A percentile compares a stretch with the other conserved stretches of the same genome.
phyloP scores from a whole-genome alignment of 768 basidiomycete genomes.

The Sutorius australiensis region DNA sequence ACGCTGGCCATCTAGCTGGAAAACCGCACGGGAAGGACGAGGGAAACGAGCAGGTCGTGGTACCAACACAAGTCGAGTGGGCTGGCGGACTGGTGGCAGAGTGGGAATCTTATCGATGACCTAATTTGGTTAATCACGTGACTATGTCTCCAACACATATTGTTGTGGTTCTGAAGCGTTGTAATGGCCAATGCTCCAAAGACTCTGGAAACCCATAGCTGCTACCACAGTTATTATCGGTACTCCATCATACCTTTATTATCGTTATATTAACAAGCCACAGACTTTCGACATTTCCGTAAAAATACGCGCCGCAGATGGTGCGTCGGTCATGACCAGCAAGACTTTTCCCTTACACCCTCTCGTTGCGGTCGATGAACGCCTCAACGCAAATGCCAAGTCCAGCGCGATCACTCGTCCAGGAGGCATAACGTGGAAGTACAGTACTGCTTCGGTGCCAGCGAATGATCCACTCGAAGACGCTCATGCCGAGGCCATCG shows the following conservation, averaged over 20 bases:
- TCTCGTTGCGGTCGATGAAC: constrained; percentile 50
- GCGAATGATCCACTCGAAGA: constrained; percentile 95
- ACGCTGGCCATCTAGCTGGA: constrained; percentile 15
- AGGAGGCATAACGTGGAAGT: constrained; percentile 63
- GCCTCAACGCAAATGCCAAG: constrained; percentile 53
- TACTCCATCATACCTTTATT: constrained; percentile 57
- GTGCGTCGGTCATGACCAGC: constrained; percentile 52
- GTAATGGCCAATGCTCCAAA: constrained; percentile 48
- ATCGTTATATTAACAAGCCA: constrained; percentile 38
- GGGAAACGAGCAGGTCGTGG: constrained; percentile 23
- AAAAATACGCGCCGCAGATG: constrained; percentile 51
- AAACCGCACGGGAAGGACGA: neutral
- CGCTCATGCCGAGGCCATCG: constrained; percentile 65
- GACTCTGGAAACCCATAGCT: constrained; percentile 65
- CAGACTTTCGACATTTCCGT: constrained; percentile 60
- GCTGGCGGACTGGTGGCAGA: constrained; percentile 7
- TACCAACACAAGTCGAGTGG: constrained; percentile 19
- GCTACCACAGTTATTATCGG: constrained; percentile 52
- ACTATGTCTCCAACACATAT: neutral
- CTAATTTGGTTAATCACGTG: constrained; percentile 16
- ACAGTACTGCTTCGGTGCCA: constrained; percentile 72
- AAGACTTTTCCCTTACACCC: constrained; percentile 56
- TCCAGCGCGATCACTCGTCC: constrained; percentile 45
- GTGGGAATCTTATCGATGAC: constrained; percentile 27
- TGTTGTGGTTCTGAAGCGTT: too few relatives aligned